These are phyloP conservation scores for Leucoagaricus sp. DNA, from an alignment of 1,284 basidiomycete genomes.

Conservation along the genomic window DNA sequence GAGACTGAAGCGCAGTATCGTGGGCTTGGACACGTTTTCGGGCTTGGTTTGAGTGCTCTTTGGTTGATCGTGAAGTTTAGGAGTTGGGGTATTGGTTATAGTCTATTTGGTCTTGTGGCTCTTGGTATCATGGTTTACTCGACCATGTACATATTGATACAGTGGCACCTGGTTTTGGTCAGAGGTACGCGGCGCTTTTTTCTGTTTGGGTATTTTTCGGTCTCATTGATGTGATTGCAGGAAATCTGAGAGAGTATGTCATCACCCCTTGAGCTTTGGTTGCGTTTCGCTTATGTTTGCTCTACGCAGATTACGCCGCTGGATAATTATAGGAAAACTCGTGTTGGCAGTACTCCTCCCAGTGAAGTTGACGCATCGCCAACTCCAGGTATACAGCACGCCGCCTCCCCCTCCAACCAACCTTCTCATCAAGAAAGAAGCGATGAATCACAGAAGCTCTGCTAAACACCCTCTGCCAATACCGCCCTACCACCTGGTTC, in stretches of 20 bases:
- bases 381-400: conserved; percentile 32
- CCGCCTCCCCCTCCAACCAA: conserved; percentile 39
- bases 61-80: conserved; percentile 20
- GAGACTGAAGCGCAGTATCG: conserved; percentile 45
- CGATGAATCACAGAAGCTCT: neutral
- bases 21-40: conserved; percentile 41
- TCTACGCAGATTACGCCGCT: conserved; percentile 30
- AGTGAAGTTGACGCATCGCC: conserved; percentile 15
- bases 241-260: conserved; percentile 37
- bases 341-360: conserved; percentile 29
- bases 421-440: conserved; percentile 35
- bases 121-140: conserved; percentile 31
- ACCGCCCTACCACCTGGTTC: conserved; percentile 23
- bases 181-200: conserved; percentile 28
- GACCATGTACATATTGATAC: conserved; percentile 37
- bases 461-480: conserved; percentile 15
- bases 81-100: conserved; percentile 14
- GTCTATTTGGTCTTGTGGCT: conserved; percentile 16
- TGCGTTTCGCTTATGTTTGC: conserved; percentile 4
- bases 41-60: conserved; percentile 33
- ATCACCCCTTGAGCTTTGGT: neutral
- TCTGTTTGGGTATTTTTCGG: neutral
- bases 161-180: conserved; percentile 49
- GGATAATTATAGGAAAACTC: conserved; percentile 39
- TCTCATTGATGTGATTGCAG: conserved; percentile 22